Percentiles rank a stretch among this genome's conserved stretches.
phyloP scores from a whole-genome alignment of 2,329 filamentous ascomycete species.

The Orbilia oligospora region DNA sequence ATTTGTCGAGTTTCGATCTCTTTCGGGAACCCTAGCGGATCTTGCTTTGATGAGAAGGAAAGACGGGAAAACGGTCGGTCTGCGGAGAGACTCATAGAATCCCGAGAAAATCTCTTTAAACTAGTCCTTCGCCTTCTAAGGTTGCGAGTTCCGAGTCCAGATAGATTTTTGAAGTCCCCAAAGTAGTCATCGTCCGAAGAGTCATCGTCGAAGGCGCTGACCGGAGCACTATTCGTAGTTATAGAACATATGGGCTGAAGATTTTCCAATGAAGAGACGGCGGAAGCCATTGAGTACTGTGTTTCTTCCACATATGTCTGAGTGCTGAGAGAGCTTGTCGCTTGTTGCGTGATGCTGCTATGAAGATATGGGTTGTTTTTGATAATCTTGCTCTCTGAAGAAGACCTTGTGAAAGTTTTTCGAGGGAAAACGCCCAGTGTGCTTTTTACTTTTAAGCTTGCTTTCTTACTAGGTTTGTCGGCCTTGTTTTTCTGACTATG shows the following conservation, averaged over 20 bases:
- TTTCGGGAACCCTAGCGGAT: slow-evolving; percentile 23
- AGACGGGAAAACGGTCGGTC: slow-evolving; percentile 49
- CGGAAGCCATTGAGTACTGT: slow-evolving; percentile 30
- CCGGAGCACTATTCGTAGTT: slow-evolving; percentile 16
- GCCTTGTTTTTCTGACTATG: slow-evolving; percentile 4
- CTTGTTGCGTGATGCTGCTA: slow-evolving; percentile 1
- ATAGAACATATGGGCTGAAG: slow-evolving; percentile 9
- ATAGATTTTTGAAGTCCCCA: slow-evolving; percentile 49
- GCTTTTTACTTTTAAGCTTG: slow-evolving; percentile 30
- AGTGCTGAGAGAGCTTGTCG: slow-evolving; percentile 20
- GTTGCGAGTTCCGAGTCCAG: slow-evolving; percentile 50
- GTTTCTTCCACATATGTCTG: slow-evolving; percentile 34
- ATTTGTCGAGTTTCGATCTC: slow-evolving; percentile 39
- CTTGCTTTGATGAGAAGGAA: slow-evolving; percentile 48
- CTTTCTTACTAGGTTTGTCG: slow-evolving; percentile 18
- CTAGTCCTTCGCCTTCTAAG: slow-evolving; percentile 42
- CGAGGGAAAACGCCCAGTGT: slow-evolving; percentile 34
- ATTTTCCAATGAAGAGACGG: slow-evolving; percentile 46
- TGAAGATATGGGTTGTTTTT: slow-evolving; percentile 48
- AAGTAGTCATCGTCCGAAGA: slow-evolving; percentile 59
- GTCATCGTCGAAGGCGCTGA: slow-evolving; percentile 57
- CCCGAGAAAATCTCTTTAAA: slow-evolving; percentile 52
- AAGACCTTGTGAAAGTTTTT: slow-evolving; percentile 28
- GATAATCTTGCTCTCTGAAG: slow-evolving; percentile 18
- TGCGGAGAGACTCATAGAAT: slow-evolving; percentile 32